Percentiles rank a stretch among this genome's conserved stretches.
These are phyloP conservation scores for Platanthera zijinensis DNA, from an alignment of 106 monocot species.

Conservation along the genomic window DNA sequence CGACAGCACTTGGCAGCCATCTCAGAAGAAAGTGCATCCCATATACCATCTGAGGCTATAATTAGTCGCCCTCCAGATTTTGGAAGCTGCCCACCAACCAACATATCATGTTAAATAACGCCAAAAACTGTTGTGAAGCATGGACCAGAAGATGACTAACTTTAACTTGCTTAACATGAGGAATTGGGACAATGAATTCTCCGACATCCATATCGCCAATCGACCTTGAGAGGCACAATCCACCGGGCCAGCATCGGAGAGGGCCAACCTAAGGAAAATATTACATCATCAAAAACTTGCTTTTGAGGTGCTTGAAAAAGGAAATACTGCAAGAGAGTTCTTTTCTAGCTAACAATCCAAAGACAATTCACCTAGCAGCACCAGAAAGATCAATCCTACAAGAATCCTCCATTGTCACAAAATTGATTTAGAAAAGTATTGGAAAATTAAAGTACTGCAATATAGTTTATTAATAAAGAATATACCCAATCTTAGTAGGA, in stretches of 20 bases:
- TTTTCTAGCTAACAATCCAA: background rate
- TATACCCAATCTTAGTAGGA: no score
- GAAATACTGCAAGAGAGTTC: background rate
- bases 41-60: conserved; percentile 97
- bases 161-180: conserved; percentile 99
- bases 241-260: conserved; percentile 96
- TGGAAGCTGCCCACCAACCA: conserved; percentile 50
- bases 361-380: no score
- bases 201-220: conserved; percentile 97
- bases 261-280: conserved; percentile 64
- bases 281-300: background rate
- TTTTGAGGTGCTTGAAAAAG: background rate
- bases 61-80: conserved; percentile 78
- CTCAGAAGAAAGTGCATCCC: conserved; percentile 87
- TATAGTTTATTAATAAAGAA: no score
- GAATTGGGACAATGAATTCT: conserved; percentile 93
- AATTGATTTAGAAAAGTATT: no score
- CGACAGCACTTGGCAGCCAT: conserved; percentile 74
- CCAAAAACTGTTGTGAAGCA: background rate
- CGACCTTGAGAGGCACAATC: conserved; percentile 91
- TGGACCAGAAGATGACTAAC: conserved; percentile 20
- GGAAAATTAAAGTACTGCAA: no score
- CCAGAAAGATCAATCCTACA: no score
- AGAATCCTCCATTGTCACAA: no score
- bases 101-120: conserved; percentile 4